These are phyloP conservation scores for Osmozyma mogii DNA, from an alignment of 805 yeast species.

Conservation along the genomic window DNA sequence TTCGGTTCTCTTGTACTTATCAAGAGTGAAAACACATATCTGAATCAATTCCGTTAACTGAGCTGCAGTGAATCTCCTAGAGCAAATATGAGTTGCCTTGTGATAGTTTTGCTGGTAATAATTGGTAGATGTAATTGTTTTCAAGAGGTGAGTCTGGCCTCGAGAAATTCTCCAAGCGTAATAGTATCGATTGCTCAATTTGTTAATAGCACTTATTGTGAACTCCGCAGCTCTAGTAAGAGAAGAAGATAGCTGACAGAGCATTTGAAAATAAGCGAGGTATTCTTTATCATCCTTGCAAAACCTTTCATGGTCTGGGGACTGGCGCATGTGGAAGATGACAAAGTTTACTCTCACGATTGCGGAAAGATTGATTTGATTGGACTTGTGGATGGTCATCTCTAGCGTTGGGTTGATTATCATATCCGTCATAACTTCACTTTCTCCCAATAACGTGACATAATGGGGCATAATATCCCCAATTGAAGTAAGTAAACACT, in stretches of 20 bases:
- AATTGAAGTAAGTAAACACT: slow-evolving; percentile 8
- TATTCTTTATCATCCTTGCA: slow-evolving; percentile 5
- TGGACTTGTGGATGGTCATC: slow-evolving; percentile 21
- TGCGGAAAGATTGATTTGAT: slow-evolving; percentile 22
- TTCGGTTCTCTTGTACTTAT: slow-evolving; percentile 7
- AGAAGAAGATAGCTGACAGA: slow-evolving; percentile 11
- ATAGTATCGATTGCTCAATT: slow-evolving; percentile 49
- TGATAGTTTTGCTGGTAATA: slow-evolving; percentile 20
- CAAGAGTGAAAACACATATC: slow-evolving; percentile 8
- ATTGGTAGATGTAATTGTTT: slow-evolving; percentile 23
- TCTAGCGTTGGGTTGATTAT: slow-evolving; percentile 15
- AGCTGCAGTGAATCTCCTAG: slow-evolving; percentile 10
- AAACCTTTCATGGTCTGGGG: slow-evolving; percentile 14
- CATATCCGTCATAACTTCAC: slow-evolving; percentile 15
- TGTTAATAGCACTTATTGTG: slow-evolving; percentile 18
- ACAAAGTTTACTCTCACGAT: slow-evolving; percentile 23
- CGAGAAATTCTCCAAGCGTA: slow-evolving; percentile 64
- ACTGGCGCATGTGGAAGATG: slow-evolving; percentile 16
- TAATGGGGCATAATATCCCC: slow-evolving; percentile 16
- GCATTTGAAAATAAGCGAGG: slow-evolving; percentile 5
- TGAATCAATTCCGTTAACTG: slow-evolving; percentile 20
- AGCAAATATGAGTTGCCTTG: slow-evolving; percentile 8
- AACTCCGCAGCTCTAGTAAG: slow-evolving; percentile 19
- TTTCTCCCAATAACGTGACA: slow-evolving; percentile 8
- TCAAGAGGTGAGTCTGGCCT: slow-evolving; percentile 39